Percentiles rank a stretch among this genome's conserved stretches.
phyloP scores from a whole-genome alignment of 768 basidiomycete species.

The Amanita jacksonii region DNA sequence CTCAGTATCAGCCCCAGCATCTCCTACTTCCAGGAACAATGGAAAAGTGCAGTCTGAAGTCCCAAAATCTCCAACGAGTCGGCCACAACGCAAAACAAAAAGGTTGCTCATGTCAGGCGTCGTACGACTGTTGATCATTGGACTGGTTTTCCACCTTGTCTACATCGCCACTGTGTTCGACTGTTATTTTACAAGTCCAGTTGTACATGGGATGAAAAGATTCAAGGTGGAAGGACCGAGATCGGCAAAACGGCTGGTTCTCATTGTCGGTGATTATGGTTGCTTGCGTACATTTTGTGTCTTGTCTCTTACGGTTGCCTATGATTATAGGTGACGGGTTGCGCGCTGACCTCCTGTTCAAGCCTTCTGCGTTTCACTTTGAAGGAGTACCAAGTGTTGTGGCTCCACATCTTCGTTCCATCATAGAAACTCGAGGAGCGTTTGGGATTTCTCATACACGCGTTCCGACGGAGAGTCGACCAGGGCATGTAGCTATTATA shows the following conservation, averaged over 20 bases:
- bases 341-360: slow-evolving; percentile 72
- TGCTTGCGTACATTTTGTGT: slow-evolving; percentile 10
- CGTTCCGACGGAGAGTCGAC: slow-evolving; percentile 82
- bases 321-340: slow-evolving; percentile 60
- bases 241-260: slow-evolving; percentile 59
- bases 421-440: slow-evolving; percentile 57
- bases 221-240: slow-evolving; percentile 26
- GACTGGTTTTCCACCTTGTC: slow-evolving; percentile 64
- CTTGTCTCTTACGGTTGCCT: neutral
- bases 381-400: slow-evolving; percentile 44
- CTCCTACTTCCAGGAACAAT: neutral
- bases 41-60: neutral
- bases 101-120: slow-evolving; percentile 18
- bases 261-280: slow-evolving; percentile 62
- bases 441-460: slow-evolving; percentile 81
- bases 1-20: neutral
- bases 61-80: neutral
- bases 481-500: slow-evolving; percentile 85
- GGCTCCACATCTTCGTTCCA: slow-evolving; percentile 67
- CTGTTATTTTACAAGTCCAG: slow-evolving; percentile 82
- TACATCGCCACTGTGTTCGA: slow-evolving; percentile 73
- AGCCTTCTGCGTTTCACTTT: slow-evolving; percentile 49
- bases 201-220: slow-evolving; percentile 67
- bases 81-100: neutral
- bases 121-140: slow-evolving; percentile 44